Evolutionary conservation across 1,284 basidiomycete species (phyloP).

Genomic region (Cryptococcus amylolentus): DNA sequence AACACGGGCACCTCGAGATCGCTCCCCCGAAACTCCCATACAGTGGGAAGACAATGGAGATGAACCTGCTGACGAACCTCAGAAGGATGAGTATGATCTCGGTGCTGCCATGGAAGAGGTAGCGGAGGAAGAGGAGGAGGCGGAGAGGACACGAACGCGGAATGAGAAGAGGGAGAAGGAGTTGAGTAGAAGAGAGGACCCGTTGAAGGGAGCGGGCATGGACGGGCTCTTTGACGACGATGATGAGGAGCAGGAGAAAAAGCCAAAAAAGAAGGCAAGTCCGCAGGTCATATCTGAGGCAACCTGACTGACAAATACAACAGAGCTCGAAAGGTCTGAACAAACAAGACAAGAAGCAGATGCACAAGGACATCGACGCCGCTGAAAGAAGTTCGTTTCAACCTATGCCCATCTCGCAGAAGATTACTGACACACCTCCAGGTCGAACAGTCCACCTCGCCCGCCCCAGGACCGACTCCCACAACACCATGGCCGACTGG

Average conservation of each 20-base stretch:
- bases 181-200: not conserved
- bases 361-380: conserved; percentile 31
- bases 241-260: conserved; percentile 5
- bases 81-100: too few relatives aligned
- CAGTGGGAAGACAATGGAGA: too few relatives aligned
- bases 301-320: not conserved
- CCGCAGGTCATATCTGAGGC: not conserved
- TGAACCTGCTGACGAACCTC: too few relatives aligned
- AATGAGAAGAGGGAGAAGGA: conserved; percentile 9
- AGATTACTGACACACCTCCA: too few relatives aligned
- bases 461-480: conserved; percentile 9
- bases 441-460: conserved; percentile 23
- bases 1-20: too few relatives aligned
- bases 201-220: conserved; percentile 1
- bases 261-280: conserved; percentile 4
- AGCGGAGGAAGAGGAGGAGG: too few relatives aligned
- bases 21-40: too few relatives aligned
- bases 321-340: conserved; percentile 21
- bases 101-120: too few relatives aligned
- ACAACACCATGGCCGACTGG: too few relatives aligned
- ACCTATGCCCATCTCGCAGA: not conserved
- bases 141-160: not conserved
- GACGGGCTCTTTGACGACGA: conserved; percentile 14
- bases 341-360: conserved; percentile 25
- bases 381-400: conserved; percentile 21